A percentile compares a stretch with the other conserved stretches of the same genome.
phyloP scores from a whole-genome alignment of 768 basidiomycete genomes.

The Phaeotremella fagi region DNA sequence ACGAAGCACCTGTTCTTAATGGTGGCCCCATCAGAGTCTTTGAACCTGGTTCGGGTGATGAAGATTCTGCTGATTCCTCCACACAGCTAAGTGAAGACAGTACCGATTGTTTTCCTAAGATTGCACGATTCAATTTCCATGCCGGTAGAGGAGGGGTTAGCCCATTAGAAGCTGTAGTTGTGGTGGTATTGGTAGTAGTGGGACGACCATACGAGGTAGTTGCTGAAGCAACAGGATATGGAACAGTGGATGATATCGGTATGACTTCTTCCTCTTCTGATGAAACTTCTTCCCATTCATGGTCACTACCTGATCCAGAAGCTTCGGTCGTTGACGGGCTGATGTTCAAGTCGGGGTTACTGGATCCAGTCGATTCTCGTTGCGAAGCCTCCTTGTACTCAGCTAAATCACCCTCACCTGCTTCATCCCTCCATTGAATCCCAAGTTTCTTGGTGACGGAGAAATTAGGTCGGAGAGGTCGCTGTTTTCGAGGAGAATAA shows the following conservation, averaged over 20 bases:
- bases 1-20: too few species aligned
- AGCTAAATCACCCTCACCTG: constrained; percentile 5
- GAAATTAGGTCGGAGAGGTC: not conserved
- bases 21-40: constrained; percentile 19
- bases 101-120: constrained; percentile 10
- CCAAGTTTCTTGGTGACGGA: constrained; percentile 2
- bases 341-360: too few species aligned
- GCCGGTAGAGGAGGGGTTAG: constrained; percentile 14
- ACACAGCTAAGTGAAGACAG: not conserved
- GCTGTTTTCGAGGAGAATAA: not conserved
- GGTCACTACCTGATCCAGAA: not conserved
- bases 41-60: not conserved
- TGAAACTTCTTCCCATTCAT: constrained; percentile 8
- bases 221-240: not conserved
- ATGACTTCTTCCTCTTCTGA: constrained; percentile 4
- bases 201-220: not conserved
- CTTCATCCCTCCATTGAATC: constrained; percentile 10
- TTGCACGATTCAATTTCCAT: constrained; percentile 25
- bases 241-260: constrained; percentile 3
- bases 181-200: not conserved
- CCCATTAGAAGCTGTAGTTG: not conserved
- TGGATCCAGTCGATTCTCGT: not conserved
- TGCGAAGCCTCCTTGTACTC: not conserved
- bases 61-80: not conserved
- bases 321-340: not conserved